A percentile compares a stretch with the other conserved stretches of the same genome.
Evolutionary conservation across 257 asterid genomes (phyloP).

Genomic region (Fraxinus quadrangulata): DNA sequence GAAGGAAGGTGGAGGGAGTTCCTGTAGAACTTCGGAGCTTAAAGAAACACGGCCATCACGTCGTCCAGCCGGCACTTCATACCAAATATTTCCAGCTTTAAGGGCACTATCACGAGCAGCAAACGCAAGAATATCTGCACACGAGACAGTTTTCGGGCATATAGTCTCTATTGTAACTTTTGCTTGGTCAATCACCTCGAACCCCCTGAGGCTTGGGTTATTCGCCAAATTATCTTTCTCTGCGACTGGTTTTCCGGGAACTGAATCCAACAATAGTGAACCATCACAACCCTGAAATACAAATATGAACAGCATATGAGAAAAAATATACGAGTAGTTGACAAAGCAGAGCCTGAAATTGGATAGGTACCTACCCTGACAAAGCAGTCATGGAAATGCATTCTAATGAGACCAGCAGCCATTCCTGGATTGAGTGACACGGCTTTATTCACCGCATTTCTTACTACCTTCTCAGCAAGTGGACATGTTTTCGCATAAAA

Average conservation of each 20-base stretch:
- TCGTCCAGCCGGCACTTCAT: slow-evolving; percentile 53
- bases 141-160: slow-evolving; percentile 52
- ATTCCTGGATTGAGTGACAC: slow-evolving; percentile 49
- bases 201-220: slow-evolving; percentile 53
- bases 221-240: slow-evolving; percentile 48
- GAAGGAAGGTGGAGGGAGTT: slow-evolving; percentile 53
- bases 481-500: slow-evolving; percentile 47
- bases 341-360: too few species aligned
- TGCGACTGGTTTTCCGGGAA: slow-evolving; percentile 33
- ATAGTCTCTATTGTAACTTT: slow-evolving; percentile 43
- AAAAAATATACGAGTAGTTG: not conserved
- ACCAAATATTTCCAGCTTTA: slow-evolving; percentile 42
- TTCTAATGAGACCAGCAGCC: slow-evolving; percentile 61
- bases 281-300: slow-evolving; percentile 60
- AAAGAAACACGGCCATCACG: slow-evolving; percentile 55
- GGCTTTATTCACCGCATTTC: slow-evolving; percentile 42
- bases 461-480: slow-evolving; percentile 48
- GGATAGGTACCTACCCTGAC: slow-evolving; percentile 32
- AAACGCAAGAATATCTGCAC: slow-evolving; percentile 63
- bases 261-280: slow-evolving; percentile 44
- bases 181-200: slow-evolving; percentile 59
- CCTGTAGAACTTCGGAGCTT: slow-evolving; percentile 31
- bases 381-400: slow-evolving; percentile 72
- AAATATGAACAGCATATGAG: too few species aligned
- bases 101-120: slow-evolving; percentile 62